Evolutionary conservation across 192 early-diverging fungal genomes (phyloP), one percentile per base, ranked within the genome.

Genomic region (Backusella circina): DNA sequence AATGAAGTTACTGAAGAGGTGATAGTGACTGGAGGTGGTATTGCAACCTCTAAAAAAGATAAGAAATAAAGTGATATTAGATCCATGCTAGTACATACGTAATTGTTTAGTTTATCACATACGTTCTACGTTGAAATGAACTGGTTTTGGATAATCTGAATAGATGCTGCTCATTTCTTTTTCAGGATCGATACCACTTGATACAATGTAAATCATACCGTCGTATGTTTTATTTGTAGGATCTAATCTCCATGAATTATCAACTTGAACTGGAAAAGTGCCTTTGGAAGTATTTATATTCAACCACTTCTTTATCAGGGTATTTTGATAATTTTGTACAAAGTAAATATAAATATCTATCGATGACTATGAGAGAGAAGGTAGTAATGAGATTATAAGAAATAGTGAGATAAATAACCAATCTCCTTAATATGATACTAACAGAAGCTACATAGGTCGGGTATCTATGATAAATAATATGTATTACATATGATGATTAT

Each of bases 361-460:
- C 16, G 67, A 31, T 35, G 44, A 3, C 75, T 76, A 70, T 21
- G 16, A 13, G 36, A 23, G 5, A 68, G 10, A 47, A 65, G 26
- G n/a, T 65, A 39, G 36, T 30, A 18, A 16, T 41, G 18, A 38
- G 15, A 37, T 23, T 23, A 33, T 15, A 28, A 26, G 51, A 57
- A 10, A 57, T 57, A 57, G 2, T 57, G 21, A 57, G 12, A 61
- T 28, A 61, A 61, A 28, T 12, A 61, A 61, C 54, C 12, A 61
- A 61, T 23, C 8, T 23, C 6, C 44, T 15, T 28, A 51, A 51
- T 18, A 54, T 50, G 1, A 26, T 50, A 67, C 68, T 76, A 57
- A 76, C 75, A 57, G 75, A 33, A 16, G 75, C 12, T 51, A 70
- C 75, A 64, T 76, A 76, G 30, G 75, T 70, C 0, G 75, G 75